phyloP scores from a whole-genome alignment of 495 filamentous ascomycete species.

The Viridothelium virens region DNA sequence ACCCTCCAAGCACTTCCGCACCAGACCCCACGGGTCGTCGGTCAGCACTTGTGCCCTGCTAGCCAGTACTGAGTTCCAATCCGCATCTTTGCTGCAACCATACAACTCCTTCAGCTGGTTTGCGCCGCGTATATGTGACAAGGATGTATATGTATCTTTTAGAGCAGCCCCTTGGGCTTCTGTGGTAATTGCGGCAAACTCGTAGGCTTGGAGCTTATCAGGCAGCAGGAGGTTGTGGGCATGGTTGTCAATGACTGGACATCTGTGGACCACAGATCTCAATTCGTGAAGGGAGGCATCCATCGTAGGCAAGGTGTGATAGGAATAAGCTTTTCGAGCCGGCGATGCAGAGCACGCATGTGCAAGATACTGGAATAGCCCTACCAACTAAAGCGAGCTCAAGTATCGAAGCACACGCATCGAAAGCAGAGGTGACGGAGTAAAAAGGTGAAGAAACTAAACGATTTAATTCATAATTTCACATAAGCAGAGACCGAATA shows the following conservation, averaged over 20 bases:
- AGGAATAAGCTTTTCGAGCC: neutral
- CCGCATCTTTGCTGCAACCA: constrained; percentile 54
- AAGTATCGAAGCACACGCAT: neutral
- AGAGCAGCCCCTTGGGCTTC: constrained; percentile 68
- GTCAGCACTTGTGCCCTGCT: constrained; percentile 38
- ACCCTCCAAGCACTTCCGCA: constrained; percentile 58
- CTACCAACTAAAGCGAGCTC: neutral
- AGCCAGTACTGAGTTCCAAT: constrained; percentile 51
- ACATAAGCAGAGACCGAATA: no score
- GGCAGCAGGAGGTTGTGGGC: constrained; percentile 67
- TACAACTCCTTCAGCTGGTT: constrained; percentile 60
- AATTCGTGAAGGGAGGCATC: constrained; percentile 32
- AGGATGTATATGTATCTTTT: constrained; percentile 47
- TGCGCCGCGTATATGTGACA: constrained; percentile 64
- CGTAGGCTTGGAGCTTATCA: constrained; percentile 33
- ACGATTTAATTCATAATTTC: no score
- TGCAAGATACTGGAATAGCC: neutral
- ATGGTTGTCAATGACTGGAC: constrained; percentile 83
- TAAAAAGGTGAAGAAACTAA: no score
- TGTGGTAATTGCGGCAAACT: constrained; percentile 54
- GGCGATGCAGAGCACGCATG: no score
- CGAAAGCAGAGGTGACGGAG: no score
- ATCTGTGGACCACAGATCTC: constrained; percentile 48
- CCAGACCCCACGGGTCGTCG: constrained; percentile 50
- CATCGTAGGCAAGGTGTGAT: neutral